Evolutionary conservation across 2,329 filamentous ascomycete species (phyloP).

Genomic region (Zymoseptoria crescenta): DNA sequence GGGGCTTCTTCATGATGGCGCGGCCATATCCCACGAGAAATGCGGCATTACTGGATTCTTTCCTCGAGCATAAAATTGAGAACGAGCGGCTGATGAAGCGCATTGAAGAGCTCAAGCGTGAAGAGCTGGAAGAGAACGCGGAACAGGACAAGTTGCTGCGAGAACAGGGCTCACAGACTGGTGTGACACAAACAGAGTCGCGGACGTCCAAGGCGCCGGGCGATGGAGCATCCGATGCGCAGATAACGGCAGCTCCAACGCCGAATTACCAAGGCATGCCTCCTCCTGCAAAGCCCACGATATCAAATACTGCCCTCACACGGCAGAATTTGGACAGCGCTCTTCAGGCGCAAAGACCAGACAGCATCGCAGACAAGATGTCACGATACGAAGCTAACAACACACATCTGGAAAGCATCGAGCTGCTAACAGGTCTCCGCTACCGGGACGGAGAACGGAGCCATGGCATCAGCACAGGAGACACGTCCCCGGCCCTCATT

Average conservation of each 20-base stretch:
- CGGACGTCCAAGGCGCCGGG: constrained; percentile 8
- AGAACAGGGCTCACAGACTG: constrained; percentile 21
- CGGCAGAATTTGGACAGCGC: constrained; percentile 72
- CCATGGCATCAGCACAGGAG: constrained; percentile 78
- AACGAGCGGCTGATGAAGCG: constrained; percentile 79
- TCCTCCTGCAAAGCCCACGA: constrained; percentile 55
- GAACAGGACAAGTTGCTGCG: constrained; percentile 52
- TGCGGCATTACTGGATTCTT: constrained; percentile 76
- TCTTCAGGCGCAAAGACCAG: constrained; percentile 55
- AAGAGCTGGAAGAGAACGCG: constrained; percentile 74
- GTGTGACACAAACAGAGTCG: constrained; percentile 19
- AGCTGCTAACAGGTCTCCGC: constrained; percentile 81
- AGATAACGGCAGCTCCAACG: constrained; percentile 11
- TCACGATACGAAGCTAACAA: constrained; percentile 64
- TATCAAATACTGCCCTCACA: constrained; percentile 63
- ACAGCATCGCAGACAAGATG: constrained; percentile 80
- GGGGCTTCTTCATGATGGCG: constrained; percentile 90
- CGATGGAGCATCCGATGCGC: constrained; percentile 13
- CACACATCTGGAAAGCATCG: constrained; percentile 76
- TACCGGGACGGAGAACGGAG: constrained; percentile 86
- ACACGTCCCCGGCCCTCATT: constrained; percentile 70
- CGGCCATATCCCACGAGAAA: constrained; percentile 86
- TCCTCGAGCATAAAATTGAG: constrained; percentile 93
- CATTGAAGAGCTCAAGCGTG: constrained; percentile 74
- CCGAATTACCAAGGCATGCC: constrained; percentile 51